Evolutionary conservation across 345 rosid genomes (phyloP), one percentile per base, ranked within the genome.

Genomic region (Draba incana): DNA sequence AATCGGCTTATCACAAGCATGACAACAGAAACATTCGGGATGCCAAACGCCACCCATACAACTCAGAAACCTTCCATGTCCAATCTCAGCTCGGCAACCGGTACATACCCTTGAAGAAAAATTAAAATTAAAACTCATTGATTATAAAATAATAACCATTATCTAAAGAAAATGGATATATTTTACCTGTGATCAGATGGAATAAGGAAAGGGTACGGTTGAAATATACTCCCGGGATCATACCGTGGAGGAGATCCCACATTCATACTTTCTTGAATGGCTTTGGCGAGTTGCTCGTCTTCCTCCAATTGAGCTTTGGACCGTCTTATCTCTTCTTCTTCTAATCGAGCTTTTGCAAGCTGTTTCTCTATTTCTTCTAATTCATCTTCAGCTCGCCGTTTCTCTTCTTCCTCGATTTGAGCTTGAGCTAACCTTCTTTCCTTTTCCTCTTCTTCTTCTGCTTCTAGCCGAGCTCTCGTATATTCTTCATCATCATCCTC

Each of bases 221-320:
- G 92, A 71, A 82, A 78, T 33, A 72, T 30, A 64, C 62, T 85
- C 64, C 75, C 80, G 16, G 55, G 49, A 69, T 78, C 86, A 79
- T 79, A 57, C 62, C 61, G 79, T 56, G 92, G 88, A 76, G 92
- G 88, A 64, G 86, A 76, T 20, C 80, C 88, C 23, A 78, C 31
- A 38, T 20, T 74, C 75, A 92, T 68, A 72, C 98, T 95, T 72
- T 89, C 92, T 82, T 95, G 96, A 67, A 95, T 44, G 72, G 97
- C 98, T 82, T 70, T 86, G 20, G 99, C 98, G 2, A 95, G 88
- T 69, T 70, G 81, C 75, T 88, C 98, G 55, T 92, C 99, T 77
- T 95, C 98, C 76, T 92, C 96, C 47, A 88, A n/a, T 55, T 89
- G 97, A 76, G 88, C 73, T 72, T 68, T 78, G 8, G 74, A 52